A percentile compares a stretch with the other conserved stretches of the same genome.
These are phyloP conservation scores for Lactarius quietus DNA, from an alignment of 768 basidiomycete species.

Conservation along the genomic window DNA sequence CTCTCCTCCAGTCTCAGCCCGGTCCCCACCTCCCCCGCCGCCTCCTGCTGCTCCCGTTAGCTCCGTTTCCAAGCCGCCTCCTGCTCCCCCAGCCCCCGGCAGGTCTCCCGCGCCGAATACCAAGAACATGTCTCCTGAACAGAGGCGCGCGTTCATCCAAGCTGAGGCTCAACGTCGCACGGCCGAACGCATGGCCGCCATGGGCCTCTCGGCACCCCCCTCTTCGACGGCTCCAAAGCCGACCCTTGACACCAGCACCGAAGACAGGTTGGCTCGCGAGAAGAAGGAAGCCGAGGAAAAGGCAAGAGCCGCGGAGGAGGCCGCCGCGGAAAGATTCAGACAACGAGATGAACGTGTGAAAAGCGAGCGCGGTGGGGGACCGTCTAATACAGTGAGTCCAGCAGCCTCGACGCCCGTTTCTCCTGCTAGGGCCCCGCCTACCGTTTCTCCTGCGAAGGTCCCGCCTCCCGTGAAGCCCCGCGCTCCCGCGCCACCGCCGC, in stretches of 20 bases:
- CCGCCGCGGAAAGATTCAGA: slow-evolving; percentile 76
- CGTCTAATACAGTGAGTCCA: slow-evolving; percentile 35
- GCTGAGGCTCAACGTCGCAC: slow-evolving; percentile 80
- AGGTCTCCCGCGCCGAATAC: slow-evolving; percentile 57
- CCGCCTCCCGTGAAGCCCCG: slow-evolving; percentile 31
- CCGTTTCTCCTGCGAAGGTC: slow-evolving; percentile 39
- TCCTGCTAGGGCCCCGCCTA: too few species aligned
- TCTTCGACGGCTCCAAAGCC: slow-evolving; percentile 41
- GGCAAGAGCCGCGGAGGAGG: slow-evolving; percentile 70
- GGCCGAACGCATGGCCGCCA: slow-evolving; percentile 77
- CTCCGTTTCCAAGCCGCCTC: slow-evolving; percentile 41
- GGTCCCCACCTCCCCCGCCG: slow-evolving; percentile 46
- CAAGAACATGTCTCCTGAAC: slow-evolving; percentile 82
- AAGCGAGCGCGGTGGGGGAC: slow-evolving; percentile 61
- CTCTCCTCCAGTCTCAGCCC: slow-evolving; percentile 36
- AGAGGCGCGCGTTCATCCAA: slow-evolving; percentile 72
- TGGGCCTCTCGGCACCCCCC: slow-evolving; percentile 59
- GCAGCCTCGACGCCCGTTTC: slow-evolving; percentile 32
- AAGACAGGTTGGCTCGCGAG: slow-evolving; percentile 80
- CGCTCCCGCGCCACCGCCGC: slow-evolving; percentile 40
- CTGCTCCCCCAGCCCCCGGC: slow-evolving; percentile 49
- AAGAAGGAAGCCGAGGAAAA: slow-evolving; percentile 91
- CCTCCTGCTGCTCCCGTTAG: slow-evolving; percentile 46
- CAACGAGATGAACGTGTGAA: slow-evolving; percentile 72
- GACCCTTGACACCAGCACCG: slow-evolving; percentile 75